Evolutionary conservation across 345 rosid genomes (phyloP).

Genomic region (Isatis tinctoria): DNA sequence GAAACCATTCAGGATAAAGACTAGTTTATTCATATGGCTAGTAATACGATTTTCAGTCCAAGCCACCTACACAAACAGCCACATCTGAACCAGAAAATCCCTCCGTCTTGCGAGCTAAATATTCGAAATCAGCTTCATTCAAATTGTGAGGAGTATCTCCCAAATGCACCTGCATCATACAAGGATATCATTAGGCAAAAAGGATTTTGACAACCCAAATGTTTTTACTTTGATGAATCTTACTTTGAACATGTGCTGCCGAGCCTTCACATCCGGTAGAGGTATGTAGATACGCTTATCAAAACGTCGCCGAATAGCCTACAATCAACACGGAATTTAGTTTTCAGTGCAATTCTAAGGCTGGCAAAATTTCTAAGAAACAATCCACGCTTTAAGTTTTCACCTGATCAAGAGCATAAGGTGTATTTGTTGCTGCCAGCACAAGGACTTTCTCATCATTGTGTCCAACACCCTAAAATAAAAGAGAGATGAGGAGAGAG

Average conservation of each 20-base stretch:
- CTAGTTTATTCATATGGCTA: background rate
- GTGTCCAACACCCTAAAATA: slow-evolving; percentile 76
- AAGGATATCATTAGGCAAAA: background rate
- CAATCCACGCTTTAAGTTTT: background rate
- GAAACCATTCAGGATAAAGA: slow-evolving; percentile 2
- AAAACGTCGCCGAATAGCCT: slow-evolving; percentile 89
- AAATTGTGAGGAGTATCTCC: slow-evolving; percentile 93
- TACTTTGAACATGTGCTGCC: slow-evolving; percentile 90
- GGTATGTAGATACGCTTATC: slow-evolving; percentile 96
- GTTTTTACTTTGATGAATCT: background rate
- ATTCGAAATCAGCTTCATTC: slow-evolving; percentile 76
- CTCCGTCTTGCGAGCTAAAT: slow-evolving; percentile 64
- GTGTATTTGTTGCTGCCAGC: slow-evolving; percentile 92
- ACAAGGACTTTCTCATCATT: slow-evolving; percentile 87
- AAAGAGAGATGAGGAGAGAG: background rate
- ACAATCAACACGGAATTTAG: slow-evolving; percentile 28
- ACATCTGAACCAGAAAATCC: slow-evolving; percentile 96
- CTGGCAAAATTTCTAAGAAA: slow-evolving; percentile 3
- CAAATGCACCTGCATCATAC: slow-evolving; percentile 62
- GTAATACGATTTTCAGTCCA: background rate
- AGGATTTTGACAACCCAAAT: background rate
- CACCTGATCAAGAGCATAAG: slow-evolving; percentile 90
- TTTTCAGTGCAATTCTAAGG: background rate
- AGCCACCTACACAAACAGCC: slow-evolving; percentile 76
- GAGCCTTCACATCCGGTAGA: slow-evolving; percentile 84